Evolutionary conservation across 2,329 filamentous ascomycete genomes (phyloP), one percentile per base, ranked within the genome.

Genomic region (Nannizziopsis arthrosporioides): DNA sequence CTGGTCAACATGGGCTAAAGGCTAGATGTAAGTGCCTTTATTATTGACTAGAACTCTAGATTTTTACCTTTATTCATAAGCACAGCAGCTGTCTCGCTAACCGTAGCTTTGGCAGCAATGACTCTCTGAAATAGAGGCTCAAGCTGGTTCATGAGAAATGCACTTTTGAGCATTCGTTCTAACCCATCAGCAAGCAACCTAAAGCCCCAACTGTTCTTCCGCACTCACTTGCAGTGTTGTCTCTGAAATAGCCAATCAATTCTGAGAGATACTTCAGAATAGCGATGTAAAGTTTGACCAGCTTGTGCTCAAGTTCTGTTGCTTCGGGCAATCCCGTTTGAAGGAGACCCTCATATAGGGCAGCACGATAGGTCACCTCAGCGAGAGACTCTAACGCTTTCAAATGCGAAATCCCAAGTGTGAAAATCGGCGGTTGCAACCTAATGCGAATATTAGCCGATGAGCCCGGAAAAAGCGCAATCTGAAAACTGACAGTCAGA

Each of bases 221-320:
- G 18, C 18, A 22, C 39, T 42, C 22, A 22, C 39, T 42, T 22
- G 22, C 12, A 5, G 39, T 42, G 7, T 42, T 42, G 5, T 42
- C 39, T 27, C 22, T 27, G 22, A 27, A 27, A 39, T 53, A 53
- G 17, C 47, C 18, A 17, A 51, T 43, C 17, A 47, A 35, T n/a
- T 47, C 42, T 12, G 40, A 42, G 31, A 55, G 43, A 34, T 49
- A 54, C 17, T 15, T 18, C 17, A 55, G 43, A 19, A 55, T 54
- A 14, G 32, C 30, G 42, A 49, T 40, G 47, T 55, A 52, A 31
- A 55, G 35, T 37, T 45, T 42, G 19, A 43, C 38, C 12, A 22
- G 14, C 35, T 14, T 14, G 9, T 27, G 4, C 7, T 27, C 8
- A 30, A 12, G 15, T 31, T 43, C 22, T 18, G 53, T 12, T 12